phyloP scores from a whole-genome alignment of 805 yeast species.

The Candida ulmi region DNA sequence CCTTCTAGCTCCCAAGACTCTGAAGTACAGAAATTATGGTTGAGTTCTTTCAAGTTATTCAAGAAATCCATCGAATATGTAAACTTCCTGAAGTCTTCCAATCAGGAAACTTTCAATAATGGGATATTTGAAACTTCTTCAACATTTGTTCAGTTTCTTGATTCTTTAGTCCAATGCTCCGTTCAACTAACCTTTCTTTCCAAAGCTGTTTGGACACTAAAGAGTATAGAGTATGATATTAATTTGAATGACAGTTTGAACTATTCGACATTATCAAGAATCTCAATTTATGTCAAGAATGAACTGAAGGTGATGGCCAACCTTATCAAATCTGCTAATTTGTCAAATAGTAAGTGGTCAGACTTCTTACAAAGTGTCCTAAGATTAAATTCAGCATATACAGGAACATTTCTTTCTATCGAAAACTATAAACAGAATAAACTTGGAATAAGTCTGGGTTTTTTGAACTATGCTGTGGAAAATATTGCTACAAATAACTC shows the following conservation, averaged over 20 bases:
- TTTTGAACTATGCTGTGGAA: slow-evolving; percentile 30
- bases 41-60: slow-evolving; percentile 13
- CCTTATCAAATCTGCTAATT: slow-evolving; percentile 2
- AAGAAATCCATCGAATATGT: slow-evolving; percentile 14
- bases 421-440: slow-evolving; percentile 40
- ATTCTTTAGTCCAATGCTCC: slow-evolving; percentile 15
- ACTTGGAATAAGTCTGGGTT: slow-evolving; percentile 42
- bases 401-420: slow-evolving; percentile 38
- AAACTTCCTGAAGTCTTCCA: slow-evolving; percentile 6
- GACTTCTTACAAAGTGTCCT: slow-evolving; percentile 17
- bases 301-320: slow-evolving; percentile 24
- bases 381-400: slow-evolving; percentile 35
- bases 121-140: slow-evolving; percentile 8
- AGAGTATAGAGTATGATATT: slow-evolving; percentile 15
- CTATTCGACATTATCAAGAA: slow-evolving; percentile 38
- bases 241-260: slow-evolving; percentile 19
- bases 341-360: slow-evolving; percentile 5
- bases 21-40: slow-evolving; percentile 11
- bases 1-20: neutral
- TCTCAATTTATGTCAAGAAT: slow-evolving; percentile 34
- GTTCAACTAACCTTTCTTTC: slow-evolving; percentile 26
- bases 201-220: slow-evolving; percentile 23
- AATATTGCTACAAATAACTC: slow-evolving; percentile 25
- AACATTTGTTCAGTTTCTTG: slow-evolving; percentile 5
- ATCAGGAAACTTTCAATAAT: neutral